Base-by-base conservation (phyloP, 2,329 filamentous ascomycete genomes). In the Colletotrichum caudatum region DNA sequence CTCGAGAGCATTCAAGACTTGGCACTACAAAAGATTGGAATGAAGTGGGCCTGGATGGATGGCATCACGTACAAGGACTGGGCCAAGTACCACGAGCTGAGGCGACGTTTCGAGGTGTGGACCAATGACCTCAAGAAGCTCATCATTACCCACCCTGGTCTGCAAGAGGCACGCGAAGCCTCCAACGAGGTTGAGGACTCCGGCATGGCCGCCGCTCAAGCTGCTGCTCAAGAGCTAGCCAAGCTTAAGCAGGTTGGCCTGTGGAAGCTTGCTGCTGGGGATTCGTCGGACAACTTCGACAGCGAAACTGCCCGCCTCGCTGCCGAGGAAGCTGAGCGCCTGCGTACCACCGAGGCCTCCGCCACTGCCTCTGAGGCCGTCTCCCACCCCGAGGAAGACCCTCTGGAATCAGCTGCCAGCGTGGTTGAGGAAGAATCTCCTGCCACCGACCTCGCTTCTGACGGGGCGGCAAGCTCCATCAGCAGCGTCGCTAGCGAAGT, bases 1-100 rank as follows among this genome's bases (percentile, higher is more conserved):
- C 88, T 98, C 41, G 93, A 95, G 74, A 89, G 90, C 77, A 95
- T 96, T 72, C 90, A 93, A 53, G 92, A 95, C 76, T 86, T 97
- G 46, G 94, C 94, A 7, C 87, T 98, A 44, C 94, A 97, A 79
- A 94, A 97, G 80, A 94, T 98, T 65, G 95, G 95, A 68, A 95
- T 97, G 90, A 90, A 89, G 78, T 99, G 96, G 95, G 94, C 95
- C 16, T 97, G 94, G 92, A 96, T 94, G 83, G 94, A 98, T 69
- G 94, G 94, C 41, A 89, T 99, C 73, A 97, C 95, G 1, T 98
- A 99, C 86, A 95, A 97, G 80, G 94, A 99, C 80, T 99, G 96
- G 96, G 90, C 92, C 71, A 96, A 95, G 80, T 99, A 97, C 78
- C 94, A 98, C 80, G 90, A 93, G 71, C 86, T 99, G 69, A 97